These are phyloP conservation scores for Diaporthe sp. DNA, from an alignment of 2,329 filamentous ascomycete species.

Conservation along the genomic window DNA sequence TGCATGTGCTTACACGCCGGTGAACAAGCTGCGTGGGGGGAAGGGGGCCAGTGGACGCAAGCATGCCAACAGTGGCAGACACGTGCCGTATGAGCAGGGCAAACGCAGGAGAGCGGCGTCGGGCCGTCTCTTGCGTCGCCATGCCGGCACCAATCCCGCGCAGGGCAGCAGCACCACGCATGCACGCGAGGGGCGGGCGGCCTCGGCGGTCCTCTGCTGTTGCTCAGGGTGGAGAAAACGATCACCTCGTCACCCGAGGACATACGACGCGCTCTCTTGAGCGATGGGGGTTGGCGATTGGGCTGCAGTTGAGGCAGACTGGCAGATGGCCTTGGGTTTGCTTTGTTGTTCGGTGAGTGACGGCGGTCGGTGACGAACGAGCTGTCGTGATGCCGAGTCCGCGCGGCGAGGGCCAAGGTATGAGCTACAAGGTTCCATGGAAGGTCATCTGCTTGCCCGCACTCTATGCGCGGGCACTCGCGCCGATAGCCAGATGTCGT, in stretches of 20 bases:
- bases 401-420: slow-evolving; percentile 9
- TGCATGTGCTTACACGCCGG: slow-evolving; percentile 14
- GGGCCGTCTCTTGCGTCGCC: slow-evolving; percentile 4
- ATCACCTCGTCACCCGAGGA: slow-evolving; percentile 9
- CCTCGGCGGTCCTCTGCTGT: neutral
- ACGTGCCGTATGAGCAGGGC: neutral
- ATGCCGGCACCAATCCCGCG: slow-evolving; percentile 2
- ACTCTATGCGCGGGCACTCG: neutral
- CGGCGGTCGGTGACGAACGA: slow-evolving; percentile 1
- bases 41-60: too few species aligned
- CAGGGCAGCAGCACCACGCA: neutral
- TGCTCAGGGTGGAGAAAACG: neutral
- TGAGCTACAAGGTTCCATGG: neutral
- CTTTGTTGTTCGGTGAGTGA: slow-evolving; percentile 1
- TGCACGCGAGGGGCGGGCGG: neutral
- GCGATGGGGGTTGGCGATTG: slow-evolving; percentile 5
- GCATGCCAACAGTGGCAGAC: neutral
- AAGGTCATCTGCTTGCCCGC: slow-evolving; percentile 16
- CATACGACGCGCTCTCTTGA: neutral
- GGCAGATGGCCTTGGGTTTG: slow-evolving; percentile 17
- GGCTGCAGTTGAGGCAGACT: neutral
- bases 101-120: neutral
- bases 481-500: neutral
- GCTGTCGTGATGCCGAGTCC: neutral
- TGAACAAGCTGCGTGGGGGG: slow-evolving; percentile 14